These are phyloP conservation scores for Coemansia sp. DNA, from an alignment of 192 early-diverging fungal genomes.

Conservation along the genomic window DNA sequence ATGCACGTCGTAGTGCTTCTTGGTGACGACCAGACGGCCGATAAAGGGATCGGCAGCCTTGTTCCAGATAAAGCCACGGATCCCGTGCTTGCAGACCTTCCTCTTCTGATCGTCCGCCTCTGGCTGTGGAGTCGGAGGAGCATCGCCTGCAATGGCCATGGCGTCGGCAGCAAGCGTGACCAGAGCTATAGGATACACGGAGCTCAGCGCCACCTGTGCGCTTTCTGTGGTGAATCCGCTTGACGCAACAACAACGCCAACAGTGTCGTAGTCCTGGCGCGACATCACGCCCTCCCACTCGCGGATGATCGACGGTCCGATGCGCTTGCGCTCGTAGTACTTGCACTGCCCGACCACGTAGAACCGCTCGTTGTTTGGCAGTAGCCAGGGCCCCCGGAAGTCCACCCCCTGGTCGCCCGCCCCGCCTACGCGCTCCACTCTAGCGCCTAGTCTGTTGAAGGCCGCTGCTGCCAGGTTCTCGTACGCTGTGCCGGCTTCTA, in stretches of 20 bases:
- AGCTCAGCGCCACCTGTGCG: slow-evolving; percentile 33
- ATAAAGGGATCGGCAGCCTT: slow-evolving; percentile 39
- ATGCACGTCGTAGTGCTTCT: slow-evolving; percentile 42
- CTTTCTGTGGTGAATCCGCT: slow-evolving; percentile 42
- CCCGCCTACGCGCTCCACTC: slow-evolving; percentile 37
- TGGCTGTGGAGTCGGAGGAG: neutral
- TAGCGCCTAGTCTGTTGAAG: slow-evolving; percentile 33
- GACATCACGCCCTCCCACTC: slow-evolving; percentile 55
- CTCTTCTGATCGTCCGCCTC: too few species aligned
- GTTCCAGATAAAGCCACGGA: slow-evolving; percentile 51
- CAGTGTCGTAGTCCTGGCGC: slow-evolving; percentile 33
- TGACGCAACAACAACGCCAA: slow-evolving; percentile 35
- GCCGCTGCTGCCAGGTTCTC: slow-evolving; percentile 24
- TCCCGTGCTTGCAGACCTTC: neutral
- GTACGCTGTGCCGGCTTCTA: slow-evolving; percentile 39
- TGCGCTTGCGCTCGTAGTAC: slow-evolving; percentile 46
- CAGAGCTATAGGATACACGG: slow-evolving; percentile 36
- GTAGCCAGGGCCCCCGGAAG: slow-evolving; percentile 32
- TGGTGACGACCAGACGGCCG: slow-evolving; percentile 35
- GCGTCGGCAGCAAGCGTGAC: slow-evolving; percentile 23
- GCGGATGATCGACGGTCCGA: slow-evolving; percentile 45
- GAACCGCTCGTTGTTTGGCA: slow-evolving; percentile 29
- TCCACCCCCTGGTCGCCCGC: slow-evolving; percentile 45
- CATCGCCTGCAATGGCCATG: neutral
- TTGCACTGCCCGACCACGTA: slow-evolving; percentile 49